Conservation (phyloP, 2,329 filamentous ascomycete genomes). For the Alternaria sp. region DNA sequence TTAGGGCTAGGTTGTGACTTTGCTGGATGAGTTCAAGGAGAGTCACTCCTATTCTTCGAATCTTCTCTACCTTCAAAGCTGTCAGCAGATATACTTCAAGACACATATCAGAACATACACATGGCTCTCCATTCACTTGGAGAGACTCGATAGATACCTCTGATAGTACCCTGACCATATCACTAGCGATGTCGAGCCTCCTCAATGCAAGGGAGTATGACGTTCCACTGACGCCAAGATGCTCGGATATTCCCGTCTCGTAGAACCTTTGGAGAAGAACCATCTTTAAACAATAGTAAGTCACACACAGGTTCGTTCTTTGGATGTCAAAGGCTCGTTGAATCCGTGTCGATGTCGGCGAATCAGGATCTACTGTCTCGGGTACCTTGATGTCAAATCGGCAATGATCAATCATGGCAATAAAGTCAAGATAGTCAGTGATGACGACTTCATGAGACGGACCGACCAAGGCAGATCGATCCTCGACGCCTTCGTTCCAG, state of each 20-base stretch:
- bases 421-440: background rate
- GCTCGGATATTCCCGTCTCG: background rate
- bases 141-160: background rate
- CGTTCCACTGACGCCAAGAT: background rate
- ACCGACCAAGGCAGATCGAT: background rate
- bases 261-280: background rate
- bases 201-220: background rate
- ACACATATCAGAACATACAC: background rate
- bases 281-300: background rate
- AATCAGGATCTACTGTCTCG: background rate
- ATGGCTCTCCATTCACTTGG: background rate
- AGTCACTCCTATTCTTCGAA: background rate
- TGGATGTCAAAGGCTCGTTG: background rate
- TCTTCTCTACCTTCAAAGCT: background rate
- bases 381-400: background rate
- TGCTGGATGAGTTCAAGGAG: background rate
- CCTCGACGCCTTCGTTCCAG: background rate
- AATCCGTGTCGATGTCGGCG: background rate
- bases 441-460: background rate
- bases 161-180: background rate
- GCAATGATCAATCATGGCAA: conserved; percentile 1
- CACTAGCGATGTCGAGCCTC: background rate
- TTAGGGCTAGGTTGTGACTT: background rate
- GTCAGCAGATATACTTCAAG: background rate
- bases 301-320: background rate